Evolutionary conservation across 352 stramenopile species (phyloP).

Genomic region (Plasmopara muralis): DNA sequence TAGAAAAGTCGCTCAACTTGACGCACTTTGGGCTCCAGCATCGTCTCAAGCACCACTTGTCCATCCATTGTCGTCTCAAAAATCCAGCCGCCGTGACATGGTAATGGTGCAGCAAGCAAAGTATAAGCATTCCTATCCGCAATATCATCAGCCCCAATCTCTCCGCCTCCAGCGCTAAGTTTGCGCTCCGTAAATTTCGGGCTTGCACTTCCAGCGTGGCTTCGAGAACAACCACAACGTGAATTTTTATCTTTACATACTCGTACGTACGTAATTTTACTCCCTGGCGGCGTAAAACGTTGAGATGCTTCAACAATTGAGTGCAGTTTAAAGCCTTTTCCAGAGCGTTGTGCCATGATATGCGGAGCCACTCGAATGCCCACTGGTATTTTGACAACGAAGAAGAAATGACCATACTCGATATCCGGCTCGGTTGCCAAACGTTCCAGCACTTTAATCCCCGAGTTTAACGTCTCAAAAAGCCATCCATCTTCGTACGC

Average conservation of each 20-base stretch:
- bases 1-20: slow-evolving; percentile 79
- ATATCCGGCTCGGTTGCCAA: slow-evolving; percentile 56
- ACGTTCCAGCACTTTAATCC: slow-evolving; percentile 65
- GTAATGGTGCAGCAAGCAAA: slow-evolving; percentile 20
- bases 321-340: slow-evolving; percentile 76
- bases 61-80: slow-evolving; percentile 84
- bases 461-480: slow-evolving; percentile 76
- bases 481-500: slow-evolving; percentile 80
- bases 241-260: slow-evolving; percentile 71
- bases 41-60: slow-evolving; percentile 66
- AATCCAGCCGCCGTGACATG: slow-evolving; percentile 72
- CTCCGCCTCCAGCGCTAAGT: neutral
- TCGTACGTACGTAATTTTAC: slow-evolving; percentile 82
- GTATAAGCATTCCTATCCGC: slow-evolving; percentile 13
- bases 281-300: slow-evolving; percentile 70
- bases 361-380: slow-evolving; percentile 74
- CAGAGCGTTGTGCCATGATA: slow-evolving; percentile 76
- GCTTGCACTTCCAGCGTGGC: slow-evolving; percentile 30
- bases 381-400: slow-evolving; percentile 76
- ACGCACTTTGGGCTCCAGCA: slow-evolving; percentile 46
- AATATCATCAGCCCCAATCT: slow-evolving; percentile 4
- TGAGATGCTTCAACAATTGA: slow-evolving; percentile 80
- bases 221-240: slow-evolving; percentile 45
- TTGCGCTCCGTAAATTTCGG: slow-evolving; percentile 13
- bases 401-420: slow-evolving; percentile 77